phyloP scores from a whole-genome alignment of 345 rosid genomes.

The Populus deltoides region DNA sequence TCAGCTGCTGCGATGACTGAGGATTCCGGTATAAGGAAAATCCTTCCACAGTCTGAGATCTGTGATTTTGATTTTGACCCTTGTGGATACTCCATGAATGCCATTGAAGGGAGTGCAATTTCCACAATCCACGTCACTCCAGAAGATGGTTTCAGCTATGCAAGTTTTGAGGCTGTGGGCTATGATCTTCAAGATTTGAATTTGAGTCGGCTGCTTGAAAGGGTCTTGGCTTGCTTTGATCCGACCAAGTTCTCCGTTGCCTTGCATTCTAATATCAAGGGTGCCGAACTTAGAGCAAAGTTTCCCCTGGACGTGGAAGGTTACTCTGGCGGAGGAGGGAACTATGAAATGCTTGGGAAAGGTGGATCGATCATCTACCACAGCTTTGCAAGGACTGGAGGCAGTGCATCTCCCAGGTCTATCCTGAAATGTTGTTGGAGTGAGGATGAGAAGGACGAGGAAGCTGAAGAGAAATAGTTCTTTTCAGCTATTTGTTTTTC shows the following conservation, averaged over 20 bases:
- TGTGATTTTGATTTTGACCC: conserved; percentile 80
- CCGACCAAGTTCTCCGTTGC: conserved; percentile 64
- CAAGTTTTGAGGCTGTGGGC: conserved; percentile 74
- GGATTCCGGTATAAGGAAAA: conserved; percentile 66
- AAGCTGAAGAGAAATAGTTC: conserved; percentile 15
- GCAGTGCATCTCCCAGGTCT: conserved; percentile 47
- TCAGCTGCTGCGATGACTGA: conserved; percentile 56
- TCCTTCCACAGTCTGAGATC: conserved; percentile 59
- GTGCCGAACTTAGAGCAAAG: conserved; percentile 17
- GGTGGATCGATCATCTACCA: conserved; percentile 57
- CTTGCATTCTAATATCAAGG: conserved; percentile 41
- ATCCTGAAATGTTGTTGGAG: conserved; percentile 53
- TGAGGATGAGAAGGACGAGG: conserved; percentile 54
- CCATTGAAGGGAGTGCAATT: conserved; percentile 61
- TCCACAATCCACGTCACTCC: conserved; percentile 83
- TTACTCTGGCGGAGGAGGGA: conserved; percentile 45
- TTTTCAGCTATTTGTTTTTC: not conserved
- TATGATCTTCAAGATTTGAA: conserved; percentile 41
- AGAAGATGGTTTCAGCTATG: conserved; percentile 78
- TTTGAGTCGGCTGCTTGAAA: conserved; percentile 43
- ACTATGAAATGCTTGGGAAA: conserved; percentile 47
- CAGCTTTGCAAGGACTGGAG: conserved; percentile 35
- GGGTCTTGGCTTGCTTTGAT: conserved; percentile 58
- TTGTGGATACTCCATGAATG: conserved; percentile 83
- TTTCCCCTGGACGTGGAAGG: conserved; percentile 43